phyloP scores from a whole-genome alignment of 345 rosid genomes.

The Corchorus capsularis region DNA sequence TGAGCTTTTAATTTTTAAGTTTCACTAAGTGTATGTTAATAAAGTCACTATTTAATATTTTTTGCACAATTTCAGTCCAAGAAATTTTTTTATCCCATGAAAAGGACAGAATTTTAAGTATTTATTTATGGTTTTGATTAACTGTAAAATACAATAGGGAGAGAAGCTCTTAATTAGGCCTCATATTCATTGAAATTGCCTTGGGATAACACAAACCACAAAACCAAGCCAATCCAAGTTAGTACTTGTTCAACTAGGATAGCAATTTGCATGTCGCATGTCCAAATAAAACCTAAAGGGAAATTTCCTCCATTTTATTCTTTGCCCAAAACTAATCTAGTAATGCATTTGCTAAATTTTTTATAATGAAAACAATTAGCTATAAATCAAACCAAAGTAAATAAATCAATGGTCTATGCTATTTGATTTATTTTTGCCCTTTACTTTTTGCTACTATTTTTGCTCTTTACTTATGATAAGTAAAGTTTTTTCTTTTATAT shows the following conservation, averaged over 20 bases:
- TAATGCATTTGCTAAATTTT: neutral
- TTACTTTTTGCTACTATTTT: neutral
- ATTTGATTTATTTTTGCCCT: neutral
- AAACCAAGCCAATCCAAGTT: neutral
- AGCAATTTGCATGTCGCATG: neutral
- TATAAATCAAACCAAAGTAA: neutral
- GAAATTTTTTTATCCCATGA: too few relatives aligned
- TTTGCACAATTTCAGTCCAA: neutral
- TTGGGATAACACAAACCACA: neutral
- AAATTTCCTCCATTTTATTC: slow-evolving; percentile 12
- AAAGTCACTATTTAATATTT: too few relatives aligned
- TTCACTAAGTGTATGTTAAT: too few relatives aligned
- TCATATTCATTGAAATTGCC: neutral
- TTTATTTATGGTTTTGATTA: neutral
- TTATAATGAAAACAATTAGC: neutral
- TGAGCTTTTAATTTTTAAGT: neutral
- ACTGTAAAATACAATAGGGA: neutral
- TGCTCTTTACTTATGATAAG: neutral
- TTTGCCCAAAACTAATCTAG: neutral
- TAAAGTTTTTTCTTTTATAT: too few relatives aligned
- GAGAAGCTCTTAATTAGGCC: neutral
- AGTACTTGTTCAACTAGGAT: slow-evolving; percentile 3
- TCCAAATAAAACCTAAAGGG: slow-evolving; percentile 1
- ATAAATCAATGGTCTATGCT: neutral
- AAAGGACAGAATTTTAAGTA: too few relatives aligned